Evolutionary conservation across 768 basidiomycete species (phyloP).

Genomic region (Hydnum rufescens): DNA sequence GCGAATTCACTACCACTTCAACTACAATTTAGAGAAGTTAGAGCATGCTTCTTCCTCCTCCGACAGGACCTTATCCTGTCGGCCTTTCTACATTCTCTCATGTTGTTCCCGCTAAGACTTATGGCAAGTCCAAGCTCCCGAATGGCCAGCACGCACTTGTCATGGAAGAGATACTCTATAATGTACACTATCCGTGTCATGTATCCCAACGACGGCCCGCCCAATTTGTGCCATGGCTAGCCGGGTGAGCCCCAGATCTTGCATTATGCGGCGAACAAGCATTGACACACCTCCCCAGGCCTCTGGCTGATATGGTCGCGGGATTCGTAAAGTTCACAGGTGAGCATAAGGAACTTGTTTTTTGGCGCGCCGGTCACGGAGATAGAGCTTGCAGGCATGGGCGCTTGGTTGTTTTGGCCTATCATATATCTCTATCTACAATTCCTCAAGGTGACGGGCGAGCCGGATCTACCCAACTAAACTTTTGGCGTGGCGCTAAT

Average conservation of each 20-base stretch:
- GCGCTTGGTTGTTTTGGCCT: constrained; percentile 20
- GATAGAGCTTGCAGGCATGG: constrained; percentile 1
- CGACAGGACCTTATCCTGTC: too few relatives aligned
- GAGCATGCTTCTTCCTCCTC: too few relatives aligned
- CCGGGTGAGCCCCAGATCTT: constrained; percentile 24
- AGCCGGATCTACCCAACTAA: not conserved
- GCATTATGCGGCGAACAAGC: not conserved
- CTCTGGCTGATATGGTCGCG: constrained; percentile 26
- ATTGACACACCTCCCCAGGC: constrained; percentile 3
- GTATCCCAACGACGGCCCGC: constrained; percentile 6
- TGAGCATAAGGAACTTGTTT: constrained; percentile 12
- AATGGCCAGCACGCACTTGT: constrained; percentile 25
- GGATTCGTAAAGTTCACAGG: constrained; percentile 35
- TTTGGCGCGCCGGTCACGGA: not conserved
- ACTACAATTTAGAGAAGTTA: too few relatives aligned
- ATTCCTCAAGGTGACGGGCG: constrained; percentile 31
- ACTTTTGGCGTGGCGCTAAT: not conserved
- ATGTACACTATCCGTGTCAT: constrained; percentile 43
- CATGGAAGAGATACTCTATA: constrained; percentile 44
- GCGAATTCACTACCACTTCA: too few relatives aligned
- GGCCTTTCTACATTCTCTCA: not conserved
- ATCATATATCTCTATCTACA: constrained; percentile 31
- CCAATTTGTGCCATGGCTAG: constrained; percentile 33
- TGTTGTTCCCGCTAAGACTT: too few relatives aligned
- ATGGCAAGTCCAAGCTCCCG: not conserved